Evolutionary conservation across 1,284 basidiomycete species (phyloP).

Genomic region (Ceratobasidium theobromae): DNA sequence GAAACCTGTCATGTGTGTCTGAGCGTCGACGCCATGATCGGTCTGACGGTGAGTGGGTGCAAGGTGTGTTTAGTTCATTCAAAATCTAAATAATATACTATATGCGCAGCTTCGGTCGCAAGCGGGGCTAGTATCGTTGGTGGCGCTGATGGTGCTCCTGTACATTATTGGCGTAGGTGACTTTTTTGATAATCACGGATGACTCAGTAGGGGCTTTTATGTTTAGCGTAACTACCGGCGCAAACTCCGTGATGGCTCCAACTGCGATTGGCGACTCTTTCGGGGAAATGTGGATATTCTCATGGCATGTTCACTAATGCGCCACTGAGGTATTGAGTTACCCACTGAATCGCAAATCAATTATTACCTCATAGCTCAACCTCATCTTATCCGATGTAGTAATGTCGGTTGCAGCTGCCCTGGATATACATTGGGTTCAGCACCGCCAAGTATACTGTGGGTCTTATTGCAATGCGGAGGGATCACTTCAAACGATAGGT

Average conservation of each 20-base stretch:
- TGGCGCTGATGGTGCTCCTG: not conserved
- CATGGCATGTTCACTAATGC: constrained; percentile 7
- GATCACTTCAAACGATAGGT: constrained; percentile 11
- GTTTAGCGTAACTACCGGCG: not conserved
- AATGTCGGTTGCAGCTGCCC: constrained; percentile 16
- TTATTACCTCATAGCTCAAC: constrained; percentile 4
- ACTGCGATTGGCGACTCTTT: not conserved
- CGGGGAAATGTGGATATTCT: constrained; percentile 28
- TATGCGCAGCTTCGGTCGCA: constrained; percentile 21
- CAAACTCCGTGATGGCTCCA: not conserved
- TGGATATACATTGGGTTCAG: constrained; percentile 17
- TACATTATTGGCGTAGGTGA: not conserved
- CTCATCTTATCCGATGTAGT: constrained; percentile 14
- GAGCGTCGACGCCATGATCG: constrained; percentile 13
- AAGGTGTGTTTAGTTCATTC: not conserved
- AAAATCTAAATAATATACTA: no score
- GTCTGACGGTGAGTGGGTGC: not conserved
- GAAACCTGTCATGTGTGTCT: constrained; percentile 28
- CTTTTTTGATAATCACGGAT: not conserved
- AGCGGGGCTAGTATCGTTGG: constrained; percentile 8
- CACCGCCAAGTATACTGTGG: constrained; percentile 29
- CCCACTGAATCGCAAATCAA: no score
- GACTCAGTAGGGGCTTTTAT: not conserved
- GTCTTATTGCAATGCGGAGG: constrained; percentile 17
- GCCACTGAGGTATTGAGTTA: not conserved